Base-by-base conservation (phyloP, 805 yeast species). In the Candida loeiensis region DNA sequence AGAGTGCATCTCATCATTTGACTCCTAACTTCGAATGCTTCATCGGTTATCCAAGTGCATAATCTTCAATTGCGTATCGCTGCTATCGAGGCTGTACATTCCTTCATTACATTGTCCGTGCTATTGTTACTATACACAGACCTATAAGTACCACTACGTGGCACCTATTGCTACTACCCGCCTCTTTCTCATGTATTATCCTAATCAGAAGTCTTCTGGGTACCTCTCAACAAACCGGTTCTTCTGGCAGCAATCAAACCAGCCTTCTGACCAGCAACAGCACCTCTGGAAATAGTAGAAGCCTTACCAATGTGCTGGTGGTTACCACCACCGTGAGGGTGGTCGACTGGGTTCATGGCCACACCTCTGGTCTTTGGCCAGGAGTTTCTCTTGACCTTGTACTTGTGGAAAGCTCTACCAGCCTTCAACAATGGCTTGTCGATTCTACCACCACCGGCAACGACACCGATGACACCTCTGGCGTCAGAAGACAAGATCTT, bases 321-420 rank as follows among this genome's bases (percentile, higher is more conserved):
- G 96, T 90, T 90, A 91, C 99, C 99, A 91, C 99, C 98, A 87
- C 99, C 99, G 76, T 91, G 99, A 74, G 99, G 99, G 82, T 91
- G 99, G 74, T 91, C 99, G 74, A 91, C 99, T 75, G 98, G 98
- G 81, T 91, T 91, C 99, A 93, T 91, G 73, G 99, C 99, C 73
- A 91, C 98, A 91, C 98, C 99, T 82, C 98, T 89, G 69, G 98
- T 93, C 86, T 88, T 90, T 78, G 99, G 99, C 98, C 98, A 93
- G 58, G 96, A 88, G 95, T 93, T 89, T 80, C 98, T 83, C 95
- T 93, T 93, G 66, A 90, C 95, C 78, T 76, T 90, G 93, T 85
- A 90, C 82, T 91, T 91, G 90, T 91, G 96, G 96, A 83, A 91
- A 58, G 99, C 99, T 81, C 95, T 89, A 79, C 98, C 98, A 70